These are phyloP conservation scores for Furcasterigmium sp. DNA, from an alignment of 2,329 filamentous ascomycete species.

Conservation along the genomic window DNA sequence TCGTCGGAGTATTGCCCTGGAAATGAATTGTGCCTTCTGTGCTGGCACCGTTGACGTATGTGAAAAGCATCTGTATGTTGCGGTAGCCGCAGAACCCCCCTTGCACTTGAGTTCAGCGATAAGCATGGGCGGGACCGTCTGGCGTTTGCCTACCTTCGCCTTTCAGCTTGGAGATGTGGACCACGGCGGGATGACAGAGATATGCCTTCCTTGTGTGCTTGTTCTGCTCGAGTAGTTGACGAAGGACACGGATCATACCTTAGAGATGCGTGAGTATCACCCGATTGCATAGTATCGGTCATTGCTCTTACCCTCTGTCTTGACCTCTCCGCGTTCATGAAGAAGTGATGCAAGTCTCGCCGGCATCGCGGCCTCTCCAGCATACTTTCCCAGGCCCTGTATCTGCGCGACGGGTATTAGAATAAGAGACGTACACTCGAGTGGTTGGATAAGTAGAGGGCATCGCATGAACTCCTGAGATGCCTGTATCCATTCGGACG, in stretches of 20 bases:
- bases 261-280: constrained; percentile 37
- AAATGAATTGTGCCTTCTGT: constrained; percentile 57
- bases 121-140: not conserved
- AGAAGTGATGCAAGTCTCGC: constrained; percentile 60
- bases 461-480: too few species aligned
- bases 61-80: constrained; percentile 88
- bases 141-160: constrained; percentile 51
- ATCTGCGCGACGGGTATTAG: too few species aligned
- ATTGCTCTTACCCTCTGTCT: constrained; percentile 39
- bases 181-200: constrained; percentile 69
- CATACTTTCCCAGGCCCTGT: constrained; percentile 66
- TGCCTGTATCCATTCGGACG: too few species aligned
- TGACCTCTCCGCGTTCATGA: constrained; percentile 50
- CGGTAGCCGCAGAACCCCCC: constrained; percentile 93
- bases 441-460: too few species aligned
- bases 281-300: constrained; percentile 15
- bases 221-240: constrained; percentile 61
- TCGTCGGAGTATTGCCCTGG: constrained; percentile 58
- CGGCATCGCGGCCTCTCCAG: constrained; percentile 71
- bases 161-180: constrained; percentile 78
- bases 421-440: too few species aligned
- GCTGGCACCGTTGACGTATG: constrained; percentile 62
- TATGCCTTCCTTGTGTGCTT: constrained; percentile 64
- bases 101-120: constrained; percentile 15
- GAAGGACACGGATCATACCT: constrained; percentile 58